phyloP scores from a whole-genome alignment of 306 rosid genomes.

The Gynostemma pentaphyllum region DNA sequence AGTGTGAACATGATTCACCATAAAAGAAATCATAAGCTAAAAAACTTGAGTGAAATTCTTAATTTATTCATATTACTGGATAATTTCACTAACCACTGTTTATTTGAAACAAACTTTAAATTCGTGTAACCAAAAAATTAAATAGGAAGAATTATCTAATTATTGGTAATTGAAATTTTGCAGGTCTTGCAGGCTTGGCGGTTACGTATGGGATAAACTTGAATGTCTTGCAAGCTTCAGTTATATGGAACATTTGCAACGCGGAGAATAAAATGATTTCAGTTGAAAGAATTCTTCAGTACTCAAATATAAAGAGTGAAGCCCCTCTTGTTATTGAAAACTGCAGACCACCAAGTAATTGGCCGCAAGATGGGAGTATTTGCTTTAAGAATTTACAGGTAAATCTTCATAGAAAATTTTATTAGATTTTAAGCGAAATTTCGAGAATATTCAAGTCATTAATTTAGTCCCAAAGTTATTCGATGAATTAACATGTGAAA shows the following conservation, averaged over 20 bases:
- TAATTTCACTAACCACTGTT: not conserved
- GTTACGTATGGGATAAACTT: slow-evolving; percentile 90
- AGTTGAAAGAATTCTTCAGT: slow-evolving; percentile 87
- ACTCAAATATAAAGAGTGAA: slow-evolving; percentile 61
- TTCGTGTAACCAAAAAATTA: not conserved
- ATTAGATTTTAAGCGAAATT: not conserved
- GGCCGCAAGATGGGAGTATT: slow-evolving; percentile 87
- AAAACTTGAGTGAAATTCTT: not conserved
- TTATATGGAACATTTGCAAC: slow-evolving; percentile 91
- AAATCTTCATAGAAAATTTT: slow-evolving; percentile 3
- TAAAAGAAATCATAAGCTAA: not conserved
- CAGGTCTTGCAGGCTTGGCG: slow-evolving; percentile 96
- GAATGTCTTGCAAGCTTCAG: slow-evolving; percentile 76
- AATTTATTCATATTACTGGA: not conserved
- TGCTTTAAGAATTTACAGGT: slow-evolving; percentile 66
- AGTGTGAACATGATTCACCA: not conserved
- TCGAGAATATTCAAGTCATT: not conserved
- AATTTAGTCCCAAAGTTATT: not conserved
- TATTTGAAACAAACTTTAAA: not conserved
- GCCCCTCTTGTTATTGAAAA: slow-evolving; percentile 73
- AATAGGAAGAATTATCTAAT: not conserved
- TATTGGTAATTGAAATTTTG: slow-evolving; percentile 12
- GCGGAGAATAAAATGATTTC: slow-evolving; percentile 96
- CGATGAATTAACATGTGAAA: not conserved
- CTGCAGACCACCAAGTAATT: slow-evolving; percentile 55